phyloP scores from a whole-genome alignment of 495 filamentous ascomycete genomes.

The Schizothecium vesticola region DNA sequence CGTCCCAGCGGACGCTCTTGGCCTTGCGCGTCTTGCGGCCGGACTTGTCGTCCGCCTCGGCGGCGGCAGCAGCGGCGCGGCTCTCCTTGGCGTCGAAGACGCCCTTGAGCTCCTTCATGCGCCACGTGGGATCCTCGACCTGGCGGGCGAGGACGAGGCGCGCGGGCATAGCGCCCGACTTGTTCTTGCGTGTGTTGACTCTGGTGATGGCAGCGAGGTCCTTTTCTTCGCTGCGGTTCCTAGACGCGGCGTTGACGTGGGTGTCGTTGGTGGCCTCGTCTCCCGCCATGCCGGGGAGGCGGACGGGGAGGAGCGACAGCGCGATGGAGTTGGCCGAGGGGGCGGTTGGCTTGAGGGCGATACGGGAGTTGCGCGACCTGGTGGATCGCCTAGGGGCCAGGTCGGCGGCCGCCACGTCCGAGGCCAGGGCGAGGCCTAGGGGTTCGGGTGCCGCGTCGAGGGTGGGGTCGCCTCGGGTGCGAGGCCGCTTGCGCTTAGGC shows the following conservation, averaged over 20 bases:
- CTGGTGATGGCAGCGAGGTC: conserved; percentile 44
- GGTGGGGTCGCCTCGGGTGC: conserved; percentile 21
- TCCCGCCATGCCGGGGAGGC: conserved; percentile 25
- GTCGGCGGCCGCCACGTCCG: conserved; percentile 1
- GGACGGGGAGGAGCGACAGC: conserved; percentile 27
- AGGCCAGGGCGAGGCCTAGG: not conserved
- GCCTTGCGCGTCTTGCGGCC: conserved; percentile 11
- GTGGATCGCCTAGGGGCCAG: conserved; percentile 26
- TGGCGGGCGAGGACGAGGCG: conserved; percentile 25
- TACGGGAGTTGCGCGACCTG: conserved; percentile 22
- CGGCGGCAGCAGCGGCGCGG: not conserved
- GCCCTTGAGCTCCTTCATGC: conserved; percentile 28
- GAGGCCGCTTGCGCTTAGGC: conserved; percentile 25
- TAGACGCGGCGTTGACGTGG: conserved; percentile 12
- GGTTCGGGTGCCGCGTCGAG: not conserved
- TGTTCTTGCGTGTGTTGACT: conserved; percentile 53
- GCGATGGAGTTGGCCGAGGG: conserved; percentile 32
- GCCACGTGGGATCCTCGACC: conserved; percentile 22
- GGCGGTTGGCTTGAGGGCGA: conserved; percentile 21
- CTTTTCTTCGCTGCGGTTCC: conserved; percentile 43
- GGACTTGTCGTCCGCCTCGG: not conserved
- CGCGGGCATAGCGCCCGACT: conserved; percentile 35
- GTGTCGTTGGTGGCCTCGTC: conserved; percentile 17
- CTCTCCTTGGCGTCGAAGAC: conserved; percentile 24
- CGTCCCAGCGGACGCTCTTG: conserved; percentile 29